Conservation (phyloP, 805 yeast genomes). For the Candida oleophila region DNA sequence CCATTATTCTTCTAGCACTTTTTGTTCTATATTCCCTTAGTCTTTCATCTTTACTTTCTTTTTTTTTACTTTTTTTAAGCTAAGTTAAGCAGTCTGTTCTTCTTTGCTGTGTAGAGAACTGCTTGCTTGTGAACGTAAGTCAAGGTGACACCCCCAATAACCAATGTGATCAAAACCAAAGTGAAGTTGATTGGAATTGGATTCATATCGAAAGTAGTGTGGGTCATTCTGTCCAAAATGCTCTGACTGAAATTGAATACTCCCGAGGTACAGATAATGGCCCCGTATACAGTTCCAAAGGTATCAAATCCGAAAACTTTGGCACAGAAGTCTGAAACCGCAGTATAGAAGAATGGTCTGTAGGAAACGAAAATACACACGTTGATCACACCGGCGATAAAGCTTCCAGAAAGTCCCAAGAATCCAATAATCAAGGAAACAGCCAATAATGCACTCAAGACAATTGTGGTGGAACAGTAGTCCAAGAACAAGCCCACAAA, state of each 20-base stretch:
- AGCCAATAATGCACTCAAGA: constrained; percentile 37
- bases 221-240: constrained; percentile 48
- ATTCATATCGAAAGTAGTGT: constrained; percentile 52
- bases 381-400: constrained; percentile 42
- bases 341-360: constrained; percentile 60
- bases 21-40: background rate
- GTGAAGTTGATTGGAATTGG: constrained; percentile 50
- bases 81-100: constrained; percentile 2
- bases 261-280: constrained; percentile 54
- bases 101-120: constrained; percentile 12
- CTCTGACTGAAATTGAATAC: constrained; percentile 49
- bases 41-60: background rate
- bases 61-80: background rate
- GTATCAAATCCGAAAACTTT: constrained; percentile 64
- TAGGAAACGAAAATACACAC: constrained; percentile 50
- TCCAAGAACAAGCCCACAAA: constrained; percentile 53
- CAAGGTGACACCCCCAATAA: constrained; percentile 45
- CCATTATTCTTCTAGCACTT: background rate
- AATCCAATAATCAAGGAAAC: constrained; percentile 48
- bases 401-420: constrained; percentile 45
- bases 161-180: constrained; percentile 36
- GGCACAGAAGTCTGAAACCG: constrained; percentile 57
- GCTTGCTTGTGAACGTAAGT: constrained; percentile 30
- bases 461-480: constrained; percentile 45
- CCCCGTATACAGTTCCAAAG: constrained; percentile 59